Evolutionary conservation across 73 alveolate species (phyloP).

Genomic region (Tetrahymena elliotti): DNA sequence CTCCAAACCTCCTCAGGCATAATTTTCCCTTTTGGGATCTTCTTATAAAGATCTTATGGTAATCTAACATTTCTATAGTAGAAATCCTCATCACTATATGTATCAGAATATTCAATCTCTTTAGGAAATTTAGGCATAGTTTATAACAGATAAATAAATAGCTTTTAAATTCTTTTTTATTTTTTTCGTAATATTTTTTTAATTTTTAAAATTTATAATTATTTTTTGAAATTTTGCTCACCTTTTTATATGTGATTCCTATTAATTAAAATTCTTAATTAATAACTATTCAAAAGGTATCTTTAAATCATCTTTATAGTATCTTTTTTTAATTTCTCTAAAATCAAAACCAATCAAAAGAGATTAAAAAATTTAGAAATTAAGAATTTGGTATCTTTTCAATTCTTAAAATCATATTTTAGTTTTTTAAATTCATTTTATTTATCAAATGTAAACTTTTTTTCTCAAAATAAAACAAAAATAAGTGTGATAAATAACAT

Average conservation of each 20-base stretch:
- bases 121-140: slow-evolving; percentile 45
- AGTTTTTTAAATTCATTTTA: no score
- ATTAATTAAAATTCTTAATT: neutral
- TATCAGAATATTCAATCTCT: slow-evolving; percentile 52
- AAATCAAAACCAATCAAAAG: neutral
- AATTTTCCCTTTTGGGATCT: slow-evolving; percentile 44
- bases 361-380: no score
- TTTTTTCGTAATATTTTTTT: neutral
- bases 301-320: neutral
- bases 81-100: slow-evolving; percentile 43
- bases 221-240: neutral
- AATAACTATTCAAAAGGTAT: neutral
- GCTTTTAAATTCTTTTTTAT: neutral
- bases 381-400: neutral
- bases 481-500: no score
- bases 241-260: neutral
- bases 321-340: neutral
- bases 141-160: neutral
- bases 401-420: no score
- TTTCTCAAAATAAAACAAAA: no score
- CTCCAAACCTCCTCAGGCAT: slow-evolving; percentile 69
- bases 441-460: no score
- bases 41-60: slow-evolving; percentile 45
- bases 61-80: slow-evolving; percentile 48
- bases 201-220: neutral